Evolutionary conservation across 2,329 filamentous ascomycete species (phyloP).

Genomic region (Kalaharituber pfeilii): DNA sequence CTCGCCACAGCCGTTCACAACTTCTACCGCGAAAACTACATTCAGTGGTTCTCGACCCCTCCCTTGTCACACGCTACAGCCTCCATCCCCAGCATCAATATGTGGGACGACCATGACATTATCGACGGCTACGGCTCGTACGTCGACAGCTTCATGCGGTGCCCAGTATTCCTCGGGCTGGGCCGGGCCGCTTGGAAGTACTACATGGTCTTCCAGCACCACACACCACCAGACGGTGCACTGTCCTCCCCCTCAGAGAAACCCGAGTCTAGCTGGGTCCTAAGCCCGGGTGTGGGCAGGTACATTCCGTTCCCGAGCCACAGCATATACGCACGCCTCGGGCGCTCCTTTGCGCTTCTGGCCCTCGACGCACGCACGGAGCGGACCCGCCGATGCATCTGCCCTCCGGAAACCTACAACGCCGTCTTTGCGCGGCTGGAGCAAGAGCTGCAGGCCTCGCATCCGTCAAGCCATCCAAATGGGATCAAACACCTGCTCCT

Average conservation of each 20-base stretch:
- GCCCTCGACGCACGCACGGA: slow-evolving; percentile 86
- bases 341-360: slow-evolving; percentile 59
- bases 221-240: slow-evolving; percentile 43
- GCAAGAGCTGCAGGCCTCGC: slow-evolving; percentile 47
- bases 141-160: slow-evolving; percentile 75
- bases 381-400: slow-evolving; percentile 62
- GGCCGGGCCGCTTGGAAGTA: slow-evolving; percentile 93
- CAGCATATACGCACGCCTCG: slow-evolving; percentile 69
- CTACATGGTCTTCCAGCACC: slow-evolving; percentile 96
- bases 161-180: slow-evolving; percentile 72
- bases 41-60: slow-evolving; percentile 8
- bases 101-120: slow-evolving; percentile 89
- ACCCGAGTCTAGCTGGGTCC: slow-evolving; percentile 75
- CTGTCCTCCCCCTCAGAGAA: slow-evolving; percentile 48
- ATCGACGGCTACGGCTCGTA: slow-evolving; percentile 89
- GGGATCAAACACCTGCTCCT: slow-evolving; percentile 82
- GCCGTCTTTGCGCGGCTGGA: slow-evolving; percentile 73
- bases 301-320: slow-evolving; percentile 77
- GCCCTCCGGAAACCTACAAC: slow-evolving; percentile 68
- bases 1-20: slow-evolving; percentile 6
- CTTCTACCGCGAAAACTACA: slow-evolving; percentile 15
- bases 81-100: slow-evolving; percentile 95
- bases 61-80: slow-evolving; percentile 24
- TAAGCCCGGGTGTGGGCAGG: slow-evolving; percentile 61
- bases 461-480: slow-evolving; percentile 25